Conservation (phyloP, 371 early-diverging fungal species). For the Cladochytrium tenue region DNA sequence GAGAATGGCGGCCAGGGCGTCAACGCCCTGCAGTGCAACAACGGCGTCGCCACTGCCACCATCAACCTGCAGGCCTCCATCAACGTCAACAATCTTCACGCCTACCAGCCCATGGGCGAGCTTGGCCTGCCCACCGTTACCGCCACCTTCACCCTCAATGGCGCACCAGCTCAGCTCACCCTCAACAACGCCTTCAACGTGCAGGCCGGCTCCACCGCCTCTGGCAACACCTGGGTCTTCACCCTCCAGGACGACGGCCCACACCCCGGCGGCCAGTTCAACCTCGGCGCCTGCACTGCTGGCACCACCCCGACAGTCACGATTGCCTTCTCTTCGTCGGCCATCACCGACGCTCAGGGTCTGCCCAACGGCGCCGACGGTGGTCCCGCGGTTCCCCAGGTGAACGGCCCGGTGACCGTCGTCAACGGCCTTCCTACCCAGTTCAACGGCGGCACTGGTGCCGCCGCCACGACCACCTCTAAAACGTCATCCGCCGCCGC, state of each 20-base stretch:
- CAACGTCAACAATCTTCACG: constrained; percentile 11
- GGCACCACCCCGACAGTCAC: constrained; percentile 4
- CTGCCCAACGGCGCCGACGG: constrained; percentile 7
- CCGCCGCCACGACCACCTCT: neutral
- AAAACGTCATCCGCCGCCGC: neutral
- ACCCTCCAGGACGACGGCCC: constrained; percentile 3
- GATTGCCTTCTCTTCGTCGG: neutral
- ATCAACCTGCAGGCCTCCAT: constrained; percentile 11
- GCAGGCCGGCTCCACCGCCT: neutral
- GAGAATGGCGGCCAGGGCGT: constrained; percentile 7
- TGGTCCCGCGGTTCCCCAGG: neutral
- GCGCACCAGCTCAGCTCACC: neutral
- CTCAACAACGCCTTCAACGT: constrained; percentile 8
- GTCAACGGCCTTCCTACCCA: constrained; percentile 10
- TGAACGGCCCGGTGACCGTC: constrained; percentile 15
- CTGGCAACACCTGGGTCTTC: constrained; percentile 1
- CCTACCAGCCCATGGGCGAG: constrained; percentile 16
- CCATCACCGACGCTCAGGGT: constrained; percentile 3
- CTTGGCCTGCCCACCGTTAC: constrained; percentile 5
- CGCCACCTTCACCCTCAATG: constrained; percentile 10
- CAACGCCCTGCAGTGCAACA: constrained; percentile 7
- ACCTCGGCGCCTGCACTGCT: constrained; percentile 1
- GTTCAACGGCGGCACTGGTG: constrained; percentile 2
- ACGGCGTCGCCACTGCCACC: neutral
- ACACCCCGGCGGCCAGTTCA: constrained; percentile 9